Conservation (phyloP, 1,284 basidiomycete species). For the Cutaneotrichosporon curvatum region DNA sequence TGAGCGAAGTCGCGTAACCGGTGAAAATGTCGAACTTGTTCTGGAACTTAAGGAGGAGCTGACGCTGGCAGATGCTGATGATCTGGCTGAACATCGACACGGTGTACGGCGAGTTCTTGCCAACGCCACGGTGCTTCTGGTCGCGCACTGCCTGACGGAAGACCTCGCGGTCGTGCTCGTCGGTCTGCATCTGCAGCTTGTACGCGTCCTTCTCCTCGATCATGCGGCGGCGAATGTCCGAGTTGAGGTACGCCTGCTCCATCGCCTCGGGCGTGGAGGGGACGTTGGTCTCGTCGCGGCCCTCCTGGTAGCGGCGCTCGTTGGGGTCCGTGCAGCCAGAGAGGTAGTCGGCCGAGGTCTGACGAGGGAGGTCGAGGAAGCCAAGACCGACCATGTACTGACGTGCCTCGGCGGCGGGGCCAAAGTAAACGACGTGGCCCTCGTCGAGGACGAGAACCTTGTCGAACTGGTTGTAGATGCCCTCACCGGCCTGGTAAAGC, state of each 20-base stretch:
- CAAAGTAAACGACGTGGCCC: slow-evolving; percentile 53
- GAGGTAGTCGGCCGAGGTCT: slow-evolving; percentile 64
- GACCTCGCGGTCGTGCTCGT: slow-evolving; percentile 57
- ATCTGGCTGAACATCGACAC: slow-evolving; percentile 71
- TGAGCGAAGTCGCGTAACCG: slow-evolving; percentile 55
- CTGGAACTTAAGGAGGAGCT: slow-evolving; percentile 66
- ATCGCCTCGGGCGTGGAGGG: slow-evolving; percentile 67
- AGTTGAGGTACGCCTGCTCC: slow-evolving; percentile 60
- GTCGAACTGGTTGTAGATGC: slow-evolving; percentile 62
- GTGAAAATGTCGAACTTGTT: slow-evolving; percentile 75
- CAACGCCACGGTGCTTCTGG: slow-evolving; percentile 73
- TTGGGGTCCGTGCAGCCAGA: slow-evolving; percentile 65
- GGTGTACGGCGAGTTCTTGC: slow-evolving; percentile 79
- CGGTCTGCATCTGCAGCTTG: slow-evolving; percentile 58
- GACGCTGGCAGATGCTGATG: slow-evolving; percentile 61
- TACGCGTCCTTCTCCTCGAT: slow-evolving; percentile 56
- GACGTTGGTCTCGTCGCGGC: slow-evolving; percentile 57
- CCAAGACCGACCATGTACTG: slow-evolving; percentile 52
- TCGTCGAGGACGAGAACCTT: slow-evolving; percentile 56
- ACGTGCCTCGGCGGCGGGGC: slow-evolving; percentile 50
- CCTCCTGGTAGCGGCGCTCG: slow-evolving; percentile 74
- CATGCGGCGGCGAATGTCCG: slow-evolving; percentile 53
- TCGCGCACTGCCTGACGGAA: slow-evolving; percentile 69
- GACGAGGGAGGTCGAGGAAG: slow-evolving; percentile 46
- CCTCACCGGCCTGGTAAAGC: slow-evolving; percentile 58